A percentile compares a stretch with the other conserved stretches of the same genome.
Evolutionary conservation across 306 rosid genomes (phyloP).

Genomic region (Lathyrus sativus): DNA sequence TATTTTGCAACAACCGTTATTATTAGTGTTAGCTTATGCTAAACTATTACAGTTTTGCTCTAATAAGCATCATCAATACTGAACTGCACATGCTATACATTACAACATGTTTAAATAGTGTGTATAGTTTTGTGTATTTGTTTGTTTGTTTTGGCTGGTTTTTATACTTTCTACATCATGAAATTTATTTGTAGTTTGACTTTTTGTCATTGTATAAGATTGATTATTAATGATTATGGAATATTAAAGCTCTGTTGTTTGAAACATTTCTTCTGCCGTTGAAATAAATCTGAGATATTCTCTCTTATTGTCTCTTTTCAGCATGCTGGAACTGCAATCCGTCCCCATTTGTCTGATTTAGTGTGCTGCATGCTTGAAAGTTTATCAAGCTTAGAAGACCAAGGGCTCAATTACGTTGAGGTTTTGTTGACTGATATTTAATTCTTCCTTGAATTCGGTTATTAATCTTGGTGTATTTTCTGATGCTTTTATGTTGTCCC

Average conservation of each 20-base stretch:
- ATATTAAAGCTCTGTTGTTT: slow-evolving; percentile 16
- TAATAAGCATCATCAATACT: not conserved
- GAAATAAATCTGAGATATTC: slow-evolving; percentile 21
- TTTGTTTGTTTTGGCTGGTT: slow-evolving; percentile 26
- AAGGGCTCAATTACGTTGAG: slow-evolving; percentile 91
- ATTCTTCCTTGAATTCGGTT: slow-evolving; percentile 25
- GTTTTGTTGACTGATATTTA: slow-evolving; percentile 49
- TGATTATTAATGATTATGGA: slow-evolving; percentile 11
- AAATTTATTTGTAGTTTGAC: slow-evolving; percentile 32
- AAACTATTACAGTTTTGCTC: not conserved
- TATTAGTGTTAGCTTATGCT: not conserved
- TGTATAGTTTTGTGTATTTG: slow-evolving; percentile 21
- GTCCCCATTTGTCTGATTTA: slow-evolving; percentile 83
- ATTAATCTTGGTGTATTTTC: slow-evolving; percentile 24
- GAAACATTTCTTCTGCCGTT: slow-evolving; percentile 16
- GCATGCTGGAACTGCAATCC: slow-evolving; percentile 93
- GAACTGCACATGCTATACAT: not conserved
- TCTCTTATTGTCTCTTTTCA: slow-evolving; percentile 41
- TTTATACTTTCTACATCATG: slow-evolving; percentile 19
- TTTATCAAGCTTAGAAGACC: slow-evolving; percentile 96
- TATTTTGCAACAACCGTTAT: slow-evolving; percentile 9
- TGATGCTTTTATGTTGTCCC: slow-evolving; percentile 27
- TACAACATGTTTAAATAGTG: not conserved
- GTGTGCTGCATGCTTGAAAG: slow-evolving; percentile 99
- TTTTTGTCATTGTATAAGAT: slow-evolving; percentile 22